Percentiles rank a stretch among this genome's conserved stretches.
These are phyloP conservation scores for Crithidia mellificae DNA, from an alignment of 208 protist species.

Conservation along the genomic window DNA sequence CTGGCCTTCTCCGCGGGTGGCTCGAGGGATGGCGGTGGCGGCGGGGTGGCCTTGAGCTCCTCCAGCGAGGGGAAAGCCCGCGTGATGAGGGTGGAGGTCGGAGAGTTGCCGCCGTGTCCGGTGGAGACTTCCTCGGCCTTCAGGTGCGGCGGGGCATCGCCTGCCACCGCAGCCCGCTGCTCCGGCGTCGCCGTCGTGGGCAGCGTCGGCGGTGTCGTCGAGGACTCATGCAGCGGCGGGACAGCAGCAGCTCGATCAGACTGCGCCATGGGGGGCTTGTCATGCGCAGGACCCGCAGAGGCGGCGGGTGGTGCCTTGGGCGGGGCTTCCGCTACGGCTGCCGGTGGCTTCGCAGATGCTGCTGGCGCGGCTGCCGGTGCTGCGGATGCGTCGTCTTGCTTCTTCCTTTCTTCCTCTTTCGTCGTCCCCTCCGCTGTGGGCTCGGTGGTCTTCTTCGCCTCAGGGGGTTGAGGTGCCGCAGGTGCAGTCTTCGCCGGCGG, in stretches of 20 bases:
- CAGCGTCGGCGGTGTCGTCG: constrained; percentile 5
- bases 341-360: neutral
- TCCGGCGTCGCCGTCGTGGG: neutral
- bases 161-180: neutral
- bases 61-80: neutral
- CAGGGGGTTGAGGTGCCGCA: too few species aligned
- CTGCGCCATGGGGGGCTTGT: neutral
- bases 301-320: neutral
- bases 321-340: neutral
- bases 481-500: neutral
- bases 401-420: neutral
- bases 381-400: neutral
- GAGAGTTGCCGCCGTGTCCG: neutral
- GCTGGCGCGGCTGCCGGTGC: too few species aligned
- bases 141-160: neutral
- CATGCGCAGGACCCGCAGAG: neutral
- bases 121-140: constrained; percentile 1
- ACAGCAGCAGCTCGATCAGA: neutral
- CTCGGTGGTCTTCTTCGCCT: neutral
- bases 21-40: neutral
- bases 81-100: neutral
- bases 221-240: neutral
- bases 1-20: neutral
- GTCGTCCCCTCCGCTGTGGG: neutral
- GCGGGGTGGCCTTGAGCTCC: constrained; percentile 6